These are phyloP conservation scores for Eleusine coracana DNA, from an alignment of 176 grass and related monocot species.

Conservation along the genomic window DNA sequence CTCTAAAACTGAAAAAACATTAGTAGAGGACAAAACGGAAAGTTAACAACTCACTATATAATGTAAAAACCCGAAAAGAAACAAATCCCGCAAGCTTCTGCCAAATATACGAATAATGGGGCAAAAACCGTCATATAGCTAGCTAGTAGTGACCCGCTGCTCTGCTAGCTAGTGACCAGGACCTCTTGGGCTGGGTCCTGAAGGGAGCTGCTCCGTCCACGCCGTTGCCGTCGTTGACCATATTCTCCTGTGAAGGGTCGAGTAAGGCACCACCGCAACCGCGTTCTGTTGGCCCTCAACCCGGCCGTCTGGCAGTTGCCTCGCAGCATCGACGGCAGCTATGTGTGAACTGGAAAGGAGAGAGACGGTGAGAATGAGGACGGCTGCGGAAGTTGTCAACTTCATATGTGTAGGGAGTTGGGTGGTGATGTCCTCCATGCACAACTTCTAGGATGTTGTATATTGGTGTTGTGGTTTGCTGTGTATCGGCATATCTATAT, in stretches of 20 bases:
- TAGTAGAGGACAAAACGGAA: not conserved
- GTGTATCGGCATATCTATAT: conserved; percentile 33
- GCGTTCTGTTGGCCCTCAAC: not conserved
- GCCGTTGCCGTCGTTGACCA: conserved; percentile 30
- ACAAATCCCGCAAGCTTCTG: conserved; percentile 34
- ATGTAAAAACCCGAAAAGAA: not conserved
- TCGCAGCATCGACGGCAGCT: conserved; percentile 18
- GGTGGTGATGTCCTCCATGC: not conserved
- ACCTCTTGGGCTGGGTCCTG: conserved; percentile 47
- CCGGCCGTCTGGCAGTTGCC: conserved; percentile 3
- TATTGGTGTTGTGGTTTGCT: not conserved
- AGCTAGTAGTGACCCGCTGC: not conserved
- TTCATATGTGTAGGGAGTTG: conserved; percentile 6
- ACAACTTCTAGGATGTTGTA: not conserved
- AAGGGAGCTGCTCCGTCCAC: conserved; percentile 53
- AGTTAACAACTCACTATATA: not conserved
- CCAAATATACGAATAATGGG: conserved; percentile 36
- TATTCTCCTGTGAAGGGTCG: conserved; percentile 21
- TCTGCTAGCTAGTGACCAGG: conserved; percentile 45
- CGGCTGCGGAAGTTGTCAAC: not conserved
- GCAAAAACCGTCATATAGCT: conserved; percentile 12
- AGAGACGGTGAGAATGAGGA: not conserved
- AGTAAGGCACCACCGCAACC: not conserved
- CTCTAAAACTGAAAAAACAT: not conserved
- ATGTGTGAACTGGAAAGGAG: conserved; percentile 23